Percentiles rank a stretch among this genome's conserved stretches.
phyloP scores from a whole-genome alignment of 345 rosid genomes.

The Moringa oleifera region DNA sequence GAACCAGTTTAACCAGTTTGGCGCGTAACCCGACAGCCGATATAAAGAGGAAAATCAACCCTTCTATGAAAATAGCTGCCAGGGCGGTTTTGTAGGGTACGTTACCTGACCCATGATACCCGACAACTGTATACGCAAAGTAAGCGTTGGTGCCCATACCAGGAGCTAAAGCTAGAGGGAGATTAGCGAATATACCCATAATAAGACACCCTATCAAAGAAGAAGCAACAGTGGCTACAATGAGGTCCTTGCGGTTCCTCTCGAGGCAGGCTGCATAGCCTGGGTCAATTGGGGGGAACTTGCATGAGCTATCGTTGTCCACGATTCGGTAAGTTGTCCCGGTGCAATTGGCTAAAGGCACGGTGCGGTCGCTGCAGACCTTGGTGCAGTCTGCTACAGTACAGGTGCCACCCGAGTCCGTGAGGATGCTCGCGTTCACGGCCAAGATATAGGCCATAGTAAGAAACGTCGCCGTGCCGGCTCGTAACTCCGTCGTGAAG shows the following conservation, averaged over 20 bases:
- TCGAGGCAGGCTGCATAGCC: slow-evolving; percentile 77
- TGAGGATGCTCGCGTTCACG: slow-evolving; percentile 88
- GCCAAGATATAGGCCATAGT: slow-evolving; percentile 99
- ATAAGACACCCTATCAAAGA: slow-evolving; percentile 78
- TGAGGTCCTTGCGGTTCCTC: slow-evolving; percentile 62
- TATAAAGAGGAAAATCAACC: slow-evolving; percentile 61
- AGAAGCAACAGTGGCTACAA: slow-evolving; percentile 86
- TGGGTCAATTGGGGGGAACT: slow-evolving; percentile 84
- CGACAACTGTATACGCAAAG: slow-evolving; percentile 91
- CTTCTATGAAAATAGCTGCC: slow-evolving; percentile 80
- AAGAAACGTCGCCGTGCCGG: slow-evolving; percentile 90
- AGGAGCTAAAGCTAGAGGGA: slow-evolving; percentile 84
- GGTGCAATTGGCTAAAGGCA: slow-evolving; percentile 53
- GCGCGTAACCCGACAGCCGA: slow-evolving; percentile 84
- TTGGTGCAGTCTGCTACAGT: slow-evolving; percentile 75
- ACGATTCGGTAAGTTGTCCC: slow-evolving; percentile 39
- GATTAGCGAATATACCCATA: slow-evolving; percentile 84
- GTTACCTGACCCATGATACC: slow-evolving; percentile 91
- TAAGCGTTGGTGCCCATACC: slow-evolving; percentile 97
- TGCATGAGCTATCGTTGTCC: slow-evolving; percentile 63
- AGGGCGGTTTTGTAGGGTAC: slow-evolving; percentile 69
- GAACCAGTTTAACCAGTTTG: slow-evolving; percentile 73
- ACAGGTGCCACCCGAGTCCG: slow-evolving; percentile 97
- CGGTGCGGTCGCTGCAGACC: slow-evolving; percentile 58
- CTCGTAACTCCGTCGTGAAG: slow-evolving; percentile 95